These are phyloP conservation scores for Phytophthora quininea DNA, from an alignment of 352 stramenopile species.

Conservation along the genomic window DNA sequence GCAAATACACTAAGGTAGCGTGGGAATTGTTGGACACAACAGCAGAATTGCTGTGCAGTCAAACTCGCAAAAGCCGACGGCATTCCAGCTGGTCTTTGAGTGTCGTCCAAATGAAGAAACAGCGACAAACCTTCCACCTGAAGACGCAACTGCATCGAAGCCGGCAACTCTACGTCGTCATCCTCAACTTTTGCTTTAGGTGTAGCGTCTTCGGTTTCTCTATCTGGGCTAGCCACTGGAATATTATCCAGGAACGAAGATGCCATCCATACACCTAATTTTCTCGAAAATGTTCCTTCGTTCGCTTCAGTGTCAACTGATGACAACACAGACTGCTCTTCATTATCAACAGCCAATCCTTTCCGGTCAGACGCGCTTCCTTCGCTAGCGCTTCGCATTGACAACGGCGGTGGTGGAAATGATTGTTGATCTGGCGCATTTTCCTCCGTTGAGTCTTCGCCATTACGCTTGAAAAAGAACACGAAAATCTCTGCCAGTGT, in stretches of 20 bases:
- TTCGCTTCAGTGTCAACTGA: constrained; percentile 37
- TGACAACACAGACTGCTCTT: constrained; percentile 38
- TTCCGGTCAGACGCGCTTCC: constrained; percentile 31
- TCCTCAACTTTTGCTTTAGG: constrained; percentile 26
- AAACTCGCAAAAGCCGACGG: constrained; percentile 65
- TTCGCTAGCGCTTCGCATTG: constrained; percentile 34
- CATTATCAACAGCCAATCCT: constrained; percentile 14
- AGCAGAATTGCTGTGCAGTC: constrained; percentile 73
- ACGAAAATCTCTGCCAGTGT: constrained; percentile 76
- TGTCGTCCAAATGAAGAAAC: constrained; percentile 64
- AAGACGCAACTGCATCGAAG: constrained; percentile 76
- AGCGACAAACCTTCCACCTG: constrained; percentile 73
- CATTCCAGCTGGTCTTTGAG: constrained; percentile 33
- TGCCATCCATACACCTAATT: constrained; percentile 61
- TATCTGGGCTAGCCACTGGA: constrained; percentile 24
- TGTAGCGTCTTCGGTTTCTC: constrained; percentile 22
- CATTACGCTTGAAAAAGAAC: constrained; percentile 74
- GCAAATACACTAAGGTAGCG: constrained; percentile 74
- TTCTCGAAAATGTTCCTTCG: constrained; percentile 51
- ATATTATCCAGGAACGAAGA: constrained; percentile 65
- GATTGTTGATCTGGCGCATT: constrained; percentile 6
- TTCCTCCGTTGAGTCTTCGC: constrained; percentile 22
- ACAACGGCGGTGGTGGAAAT: constrained; percentile 23
- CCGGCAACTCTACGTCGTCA: constrained; percentile 38
- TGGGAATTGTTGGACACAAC: constrained; percentile 71